Conservation (phyloP, 2,329 filamentous ascomycete species). For the Dactylonectria macrodidyma region DNA sequence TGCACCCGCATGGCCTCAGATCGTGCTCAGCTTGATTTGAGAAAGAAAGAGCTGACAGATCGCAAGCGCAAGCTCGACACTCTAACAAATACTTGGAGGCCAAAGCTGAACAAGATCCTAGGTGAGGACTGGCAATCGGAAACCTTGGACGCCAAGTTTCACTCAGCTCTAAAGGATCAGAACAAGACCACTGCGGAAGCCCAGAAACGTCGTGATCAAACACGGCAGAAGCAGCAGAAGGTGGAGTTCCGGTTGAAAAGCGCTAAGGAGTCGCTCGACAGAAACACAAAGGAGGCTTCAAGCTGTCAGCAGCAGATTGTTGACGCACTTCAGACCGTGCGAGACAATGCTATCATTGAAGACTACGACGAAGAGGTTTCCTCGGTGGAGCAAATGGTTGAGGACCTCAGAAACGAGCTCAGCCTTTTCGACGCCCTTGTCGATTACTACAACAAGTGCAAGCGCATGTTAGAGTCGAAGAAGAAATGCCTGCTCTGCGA, state of each 20-base stretch:
- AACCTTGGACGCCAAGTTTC: constrained; percentile 80
- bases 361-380: constrained; percentile 68
- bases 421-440: constrained; percentile 79
- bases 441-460: constrained; percentile 79
- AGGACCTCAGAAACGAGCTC: constrained; percentile 75
- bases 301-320: constrained; percentile 72
- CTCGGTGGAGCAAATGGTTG: constrained; percentile 69
- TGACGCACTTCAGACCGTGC: constrained; percentile 61
- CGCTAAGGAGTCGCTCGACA: constrained; percentile 74
- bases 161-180: constrained; percentile 73
- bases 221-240: constrained; percentile 81
- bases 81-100: constrained; percentile 80
- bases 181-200: constrained; percentile 72
- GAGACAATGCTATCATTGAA: constrained; percentile 64
- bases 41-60: constrained; percentile 84
- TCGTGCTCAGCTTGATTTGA: constrained; percentile 85
- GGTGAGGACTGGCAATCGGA: constrained; percentile 77
- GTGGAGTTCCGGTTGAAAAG: constrained; percentile 81
- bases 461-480: constrained; percentile 75
- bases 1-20: constrained; percentile 86
- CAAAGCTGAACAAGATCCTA: constrained; percentile 77
- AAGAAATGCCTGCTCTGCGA: constrained; percentile 85
- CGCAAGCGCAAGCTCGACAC: constrained; percentile 83
- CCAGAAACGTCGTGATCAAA: constrained; percentile 78
- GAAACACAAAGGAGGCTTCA: constrained; percentile 74